Evolutionary conservation across 345 rosid species (phyloP), one percentile per base, ranked within the genome.

Genomic region (Pelargonium nanum): DNA sequence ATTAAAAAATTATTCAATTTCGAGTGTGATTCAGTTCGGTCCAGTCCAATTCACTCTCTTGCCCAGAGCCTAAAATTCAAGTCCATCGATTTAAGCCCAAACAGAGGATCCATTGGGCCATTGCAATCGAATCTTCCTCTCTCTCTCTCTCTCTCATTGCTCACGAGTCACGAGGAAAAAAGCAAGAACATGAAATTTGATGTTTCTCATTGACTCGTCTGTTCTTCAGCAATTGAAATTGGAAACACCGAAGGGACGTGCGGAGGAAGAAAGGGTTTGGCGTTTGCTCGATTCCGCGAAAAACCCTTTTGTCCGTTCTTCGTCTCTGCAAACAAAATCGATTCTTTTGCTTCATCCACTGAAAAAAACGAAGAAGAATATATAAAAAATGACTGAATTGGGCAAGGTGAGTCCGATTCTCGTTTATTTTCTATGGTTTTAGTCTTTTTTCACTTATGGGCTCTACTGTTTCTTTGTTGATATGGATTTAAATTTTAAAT

Each of bases 31-130:
- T n/a, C n/a, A n/a, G n/a, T n/a, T n/a, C n/a, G n/a, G n/a, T n/a
- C n/a, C n/a, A n/a, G n/a, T n/a, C n/a, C n/a, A n/a, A n/a, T n/a
- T 56, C 55, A 0, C 59, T 25, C 57, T 22, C 26, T 34, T 56
- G 30, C 26, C 59, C 34, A 6, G n/a, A n/a, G n/a, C 34, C 19
- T 22, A 56, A 56, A 25, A 25, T 56, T 56, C 59, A 25, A 56
- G 26, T 22, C 34, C 59, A 20, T 24, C 59, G 13, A 28, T 56
- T 6, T 24, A 2, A 24, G 59, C 34, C 5, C 59, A 19, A 16
- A n/a, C n/a, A n/a, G n/a, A n/a, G n/a, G n/a, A n/a, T n/a, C n/a
- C n/a, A n/a, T n/a, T n/a, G n/a, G n/a, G n/a, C 9, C 26, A 0
- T 26, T 19, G 25, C 48, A 32, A 22, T 25, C 22, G 6, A 28